These are phyloP conservation scores for Plasmodium vivax DNA, from an alignment of 169 alveolate genomes.

Conservation along the genomic window DNA sequence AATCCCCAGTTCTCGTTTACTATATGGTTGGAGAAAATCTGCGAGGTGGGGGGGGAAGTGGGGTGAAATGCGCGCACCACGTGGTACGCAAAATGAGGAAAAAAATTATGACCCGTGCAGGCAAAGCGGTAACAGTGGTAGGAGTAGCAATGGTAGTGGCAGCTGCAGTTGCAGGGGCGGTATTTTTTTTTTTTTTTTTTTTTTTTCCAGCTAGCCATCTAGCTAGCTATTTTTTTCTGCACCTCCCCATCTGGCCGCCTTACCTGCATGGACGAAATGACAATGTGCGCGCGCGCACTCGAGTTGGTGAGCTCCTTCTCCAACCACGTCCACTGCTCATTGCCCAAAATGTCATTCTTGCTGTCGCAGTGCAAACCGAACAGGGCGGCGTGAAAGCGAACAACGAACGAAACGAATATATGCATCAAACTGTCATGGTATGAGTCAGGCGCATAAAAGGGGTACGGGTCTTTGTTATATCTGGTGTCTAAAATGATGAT, in stretches of 20 bases:
- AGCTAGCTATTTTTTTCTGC: not conserved
- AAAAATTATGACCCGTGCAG: not conserved
- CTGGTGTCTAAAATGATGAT: conserved; percentile 86
- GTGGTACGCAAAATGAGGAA: not conserved
- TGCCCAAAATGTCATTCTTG: conserved; percentile 90
- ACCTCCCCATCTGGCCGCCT: not conserved
- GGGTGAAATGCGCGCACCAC: not conserved
- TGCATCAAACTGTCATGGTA: conserved; percentile 38
- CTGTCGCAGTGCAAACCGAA: conserved; percentile 84
- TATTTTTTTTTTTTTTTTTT: conserved; percentile 10
- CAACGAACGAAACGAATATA: conserved; percentile 16
- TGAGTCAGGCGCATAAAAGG: conserved; percentile 77
- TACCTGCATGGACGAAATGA: conserved; percentile 91
- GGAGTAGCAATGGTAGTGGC: too few species aligned
- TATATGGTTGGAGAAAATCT: conserved; percentile 72
- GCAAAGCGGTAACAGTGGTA: not conserved
- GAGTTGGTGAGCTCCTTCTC: conserved; percentile 89
- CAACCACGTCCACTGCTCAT: conserved; percentile 92
- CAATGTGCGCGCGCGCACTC: conserved; percentile 87
- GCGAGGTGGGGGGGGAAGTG: not conserved
- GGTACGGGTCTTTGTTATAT: conserved; percentile 84
- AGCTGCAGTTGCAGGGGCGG: too few species aligned
- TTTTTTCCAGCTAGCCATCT: not conserved
- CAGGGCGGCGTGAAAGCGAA: conserved; percentile 67
- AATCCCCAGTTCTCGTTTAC: conserved; percentile 89